Percentiles rank a stretch among this genome's conserved stretches.
These are phyloP conservation scores for Solanum arcanum DNA, from an alignment of 257 asterid species.

Conservation along the genomic window DNA sequence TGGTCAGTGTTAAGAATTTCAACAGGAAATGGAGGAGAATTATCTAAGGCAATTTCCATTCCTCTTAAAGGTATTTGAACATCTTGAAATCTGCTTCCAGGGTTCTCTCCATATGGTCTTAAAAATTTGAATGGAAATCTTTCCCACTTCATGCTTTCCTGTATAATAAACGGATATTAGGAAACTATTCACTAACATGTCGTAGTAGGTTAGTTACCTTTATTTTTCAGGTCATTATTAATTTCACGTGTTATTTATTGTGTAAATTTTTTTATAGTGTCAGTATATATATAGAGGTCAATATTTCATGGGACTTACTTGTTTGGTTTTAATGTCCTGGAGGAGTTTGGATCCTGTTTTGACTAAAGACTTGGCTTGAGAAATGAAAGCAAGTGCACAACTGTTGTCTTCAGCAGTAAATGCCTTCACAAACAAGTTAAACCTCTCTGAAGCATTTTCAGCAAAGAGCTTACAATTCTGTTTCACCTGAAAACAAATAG, in stretches of 20 bases:
- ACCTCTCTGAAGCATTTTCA: constrained; percentile 55
- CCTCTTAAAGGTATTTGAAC: constrained; percentile 59
- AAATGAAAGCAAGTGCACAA: constrained; percentile 31
- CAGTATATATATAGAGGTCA: neutral
- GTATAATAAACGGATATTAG: neutral
- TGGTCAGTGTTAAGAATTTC: constrained; percentile 13
- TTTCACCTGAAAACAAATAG: constrained; percentile 39
- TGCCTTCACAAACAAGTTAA: constrained; percentile 42
- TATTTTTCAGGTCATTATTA: neutral
- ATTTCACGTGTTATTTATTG: neutral
- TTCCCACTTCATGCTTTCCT: constrained; percentile 88
- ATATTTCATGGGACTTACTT: constrained; percentile 25
- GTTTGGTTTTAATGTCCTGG: constrained; percentile 47
- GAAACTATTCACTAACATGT: neutral
- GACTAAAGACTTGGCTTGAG: constrained; percentile 47
- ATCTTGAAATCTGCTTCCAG: constrained; percentile 29
- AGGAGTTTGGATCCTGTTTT: constrained; percentile 40
- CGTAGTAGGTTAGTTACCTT: neutral
- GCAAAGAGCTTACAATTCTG: constrained; percentile 39
- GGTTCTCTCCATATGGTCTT: constrained; percentile 39
- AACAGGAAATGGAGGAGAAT: constrained; percentile 28
- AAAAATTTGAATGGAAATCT: constrained; percentile 32
- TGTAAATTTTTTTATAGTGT: neutral
- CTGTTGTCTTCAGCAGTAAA: constrained; percentile 48
- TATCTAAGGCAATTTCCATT: constrained; percentile 51